Evolutionary conservation across 805 yeast species (phyloP).

Genomic region (Wickerhamiella lipophila): DNA sequence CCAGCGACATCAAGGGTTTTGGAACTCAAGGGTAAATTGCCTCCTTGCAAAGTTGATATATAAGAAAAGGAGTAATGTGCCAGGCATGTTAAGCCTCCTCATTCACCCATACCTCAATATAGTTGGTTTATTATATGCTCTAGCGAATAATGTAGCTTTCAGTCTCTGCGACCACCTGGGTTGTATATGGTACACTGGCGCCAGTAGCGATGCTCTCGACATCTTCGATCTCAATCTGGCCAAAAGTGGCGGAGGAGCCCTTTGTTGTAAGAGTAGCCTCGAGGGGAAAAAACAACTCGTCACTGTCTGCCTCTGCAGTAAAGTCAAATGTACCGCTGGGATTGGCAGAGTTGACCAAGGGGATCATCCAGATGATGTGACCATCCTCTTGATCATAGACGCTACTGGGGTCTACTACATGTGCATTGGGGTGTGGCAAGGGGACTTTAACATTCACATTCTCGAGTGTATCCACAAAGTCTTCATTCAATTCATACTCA

Average conservation of each 20-base stretch:
- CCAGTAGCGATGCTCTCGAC: conserved; percentile 39
- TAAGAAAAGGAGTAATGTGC: too few species aligned
- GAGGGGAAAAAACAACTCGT: conserved; percentile 83
- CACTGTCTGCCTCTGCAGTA: conserved; percentile 57
- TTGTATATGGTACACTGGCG: conserved; percentile 16
- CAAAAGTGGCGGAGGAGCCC: conserved; percentile 35
- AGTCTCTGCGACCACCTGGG: conserved; percentile 16
- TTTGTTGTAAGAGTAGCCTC: conserved; percentile 48
- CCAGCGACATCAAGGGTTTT: conserved; percentile 76
- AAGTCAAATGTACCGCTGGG: conserved; percentile 67
- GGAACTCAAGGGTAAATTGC: conserved; percentile 36
- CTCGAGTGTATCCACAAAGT: conserved; percentile 36
- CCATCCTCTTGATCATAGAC: conserved; percentile 44
- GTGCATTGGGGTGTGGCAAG: conserved; percentile 45
- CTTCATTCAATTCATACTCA: conserved; percentile 65
- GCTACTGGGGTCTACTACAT: conserved; percentile 30
- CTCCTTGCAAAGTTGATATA: too few species aligned
- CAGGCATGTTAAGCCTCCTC: neutral
- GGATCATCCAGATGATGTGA: conserved; percentile 56
- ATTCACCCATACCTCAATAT: neutral
- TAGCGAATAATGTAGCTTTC: conserved; percentile 20
- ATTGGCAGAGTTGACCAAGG: conserved; percentile 31
- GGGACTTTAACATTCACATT: conserved; percentile 54
- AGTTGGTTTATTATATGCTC: neutral
- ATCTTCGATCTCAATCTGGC: conserved; percentile 51